These are phyloP conservation scores for Ganoderma boninense DNA, from an alignment of 1,284 basidiomycete species.

Conservation along the genomic window DNA sequence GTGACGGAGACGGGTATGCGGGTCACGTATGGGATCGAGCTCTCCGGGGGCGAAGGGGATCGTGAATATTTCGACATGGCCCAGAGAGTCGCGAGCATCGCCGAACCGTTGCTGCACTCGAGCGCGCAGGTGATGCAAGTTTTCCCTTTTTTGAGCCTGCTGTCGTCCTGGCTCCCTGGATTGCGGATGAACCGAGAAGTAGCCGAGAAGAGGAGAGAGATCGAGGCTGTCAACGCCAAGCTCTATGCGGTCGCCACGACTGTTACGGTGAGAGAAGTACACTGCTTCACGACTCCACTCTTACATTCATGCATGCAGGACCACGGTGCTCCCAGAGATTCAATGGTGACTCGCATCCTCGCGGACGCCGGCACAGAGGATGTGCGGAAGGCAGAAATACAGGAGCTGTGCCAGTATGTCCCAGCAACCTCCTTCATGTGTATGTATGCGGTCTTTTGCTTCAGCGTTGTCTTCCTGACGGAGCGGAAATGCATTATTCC, in stretches of 20 bases:
- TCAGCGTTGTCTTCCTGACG: not conserved
- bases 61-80: slow-evolving; percentile 1
- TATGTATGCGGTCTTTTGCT: not conserved
- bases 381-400: not conserved
- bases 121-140: not conserved
- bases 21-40: not conserved
- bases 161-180: slow-evolving; percentile 1
- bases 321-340: not conserved
- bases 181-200: not conserved
- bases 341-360: not conserved
- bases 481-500: not conserved
- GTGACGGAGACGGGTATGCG: not conserved
- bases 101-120: not conserved
- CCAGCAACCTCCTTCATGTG: not conserved
- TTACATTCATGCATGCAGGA: not conserved
- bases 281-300: not conserved
- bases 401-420: not conserved
- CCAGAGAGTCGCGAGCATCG: not conserved
- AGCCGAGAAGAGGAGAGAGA: not conserved
- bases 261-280: not conserved
- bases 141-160: not conserved
- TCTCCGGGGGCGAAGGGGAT: not conserved
- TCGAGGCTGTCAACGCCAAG: not conserved
- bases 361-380: not conserved
- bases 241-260: not conserved